Base-by-base conservation (phyloP, 768 basidiomycete genomes). In the Cystobasidium tubakii region DNA sequence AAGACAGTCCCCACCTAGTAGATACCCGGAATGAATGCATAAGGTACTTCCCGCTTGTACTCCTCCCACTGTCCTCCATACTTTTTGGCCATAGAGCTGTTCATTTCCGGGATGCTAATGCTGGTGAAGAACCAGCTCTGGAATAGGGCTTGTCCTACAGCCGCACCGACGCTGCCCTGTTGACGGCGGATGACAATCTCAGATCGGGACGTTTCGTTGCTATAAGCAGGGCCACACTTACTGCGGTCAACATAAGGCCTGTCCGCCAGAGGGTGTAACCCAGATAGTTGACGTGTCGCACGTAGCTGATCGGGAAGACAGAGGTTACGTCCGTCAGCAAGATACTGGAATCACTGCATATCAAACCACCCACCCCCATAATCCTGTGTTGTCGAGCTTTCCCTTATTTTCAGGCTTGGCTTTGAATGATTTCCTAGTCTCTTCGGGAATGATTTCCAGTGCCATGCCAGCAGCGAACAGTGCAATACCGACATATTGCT, bases 281-380 rank as follows among this genome's bases (percentile, higher is more conserved):
- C 15, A 75, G 57, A 70, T 76, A 78, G 71, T 77, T 78, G 44
- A 77, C 77, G 70, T 78, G 77, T 64, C 77, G 73, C 19, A 77
- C 74, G 57, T 77, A 43, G 17, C 74, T 74, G 60, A 64, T 73
- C 21, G 29, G 46, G 21, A 29, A 65, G 36, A 39, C 15, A 33
- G 23, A 31, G 10, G 66, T 7, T 15, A 10, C 6, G 34, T 33
- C 36, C 39, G 46, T 71, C 76, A 66, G n/a, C n/a, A 33, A 43
- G 29, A 7, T 21, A 9, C 1, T 25, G 1, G 27, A 23, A 63
- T 23, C 31, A 10, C n/a, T 7, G 25, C 1, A n/a, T 29, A 73
- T 21, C 19, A 27, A 15, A 25, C 34, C 19, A 21, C 64, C 27
- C 25, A 57, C 65, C 64, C 75, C 25, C 21, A 67, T 9, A 44